A percentile compares a stretch with the other conserved stretches of the same genome.
Conservation (phyloP, 1,284 basidiomycete species). For the Pseudozyma flocculosa region DNA sequence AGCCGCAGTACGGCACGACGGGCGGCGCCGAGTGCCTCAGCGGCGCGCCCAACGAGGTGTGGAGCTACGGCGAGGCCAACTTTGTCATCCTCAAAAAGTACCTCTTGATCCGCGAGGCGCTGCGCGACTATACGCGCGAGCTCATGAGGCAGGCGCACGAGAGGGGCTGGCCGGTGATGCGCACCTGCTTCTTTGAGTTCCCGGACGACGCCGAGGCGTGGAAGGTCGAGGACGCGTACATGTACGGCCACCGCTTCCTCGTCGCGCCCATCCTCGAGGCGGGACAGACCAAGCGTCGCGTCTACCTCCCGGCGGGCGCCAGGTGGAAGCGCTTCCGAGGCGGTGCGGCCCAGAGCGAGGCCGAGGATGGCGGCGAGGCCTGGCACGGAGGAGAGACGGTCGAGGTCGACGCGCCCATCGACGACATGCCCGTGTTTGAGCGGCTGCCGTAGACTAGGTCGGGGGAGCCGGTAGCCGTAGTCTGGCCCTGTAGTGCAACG, state of each 20-base stretch:
- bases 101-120: slow-evolving; percentile 6
- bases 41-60: slow-evolving; percentile 20
- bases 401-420: slow-evolving; percentile 7
- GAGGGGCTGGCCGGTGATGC: slow-evolving; percentile 14
- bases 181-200: slow-evolving; percentile 18
- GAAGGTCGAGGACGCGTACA: slow-evolving; percentile 17
- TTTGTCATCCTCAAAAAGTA: slow-evolving; percentile 16
- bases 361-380: not conserved
- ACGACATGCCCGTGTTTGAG: slow-evolving; percentile 18
- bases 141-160: slow-evolving; percentile 6
- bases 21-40: slow-evolving; percentile 8
- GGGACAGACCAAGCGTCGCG: not conserved
- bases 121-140: slow-evolving; percentile 9
- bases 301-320: slow-evolving; percentile 13
- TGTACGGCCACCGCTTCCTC: slow-evolving; percentile 18
- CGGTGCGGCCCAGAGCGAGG: not conserved
- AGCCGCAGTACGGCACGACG: slow-evolving; percentile 9
- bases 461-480: too few relatives aligned
- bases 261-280: slow-evolving; percentile 14
- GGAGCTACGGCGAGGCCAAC: slow-evolving; percentile 10
- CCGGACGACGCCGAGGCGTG: slow-evolving; percentile 7
- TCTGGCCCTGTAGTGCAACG: too few relatives aligned
- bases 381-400: slow-evolving; percentile 3
- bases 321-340: slow-evolving; percentile 3
- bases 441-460: too few relatives aligned